These are phyloP conservation scores for California macrophylla DNA, from an alignment of 441 rosid species.

Conservation along the genomic window DNA sequence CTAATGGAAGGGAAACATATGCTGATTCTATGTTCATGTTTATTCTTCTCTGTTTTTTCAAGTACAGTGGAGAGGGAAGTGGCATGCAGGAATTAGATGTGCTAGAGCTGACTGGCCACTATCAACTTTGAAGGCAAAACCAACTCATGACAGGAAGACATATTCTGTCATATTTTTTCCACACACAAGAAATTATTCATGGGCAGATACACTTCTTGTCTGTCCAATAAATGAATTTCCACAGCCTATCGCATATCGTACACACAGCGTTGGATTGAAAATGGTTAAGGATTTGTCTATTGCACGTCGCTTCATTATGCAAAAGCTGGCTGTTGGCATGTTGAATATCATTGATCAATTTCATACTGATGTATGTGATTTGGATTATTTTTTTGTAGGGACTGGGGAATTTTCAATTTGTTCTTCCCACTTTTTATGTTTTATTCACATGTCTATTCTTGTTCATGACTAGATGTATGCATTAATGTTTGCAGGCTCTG, in stretches of 20 bases:
- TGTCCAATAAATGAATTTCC: conserved; percentile 69
- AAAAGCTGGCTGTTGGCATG: conserved; percentile 79
- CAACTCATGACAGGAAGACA: conserved; percentile 84
- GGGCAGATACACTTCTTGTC: conserved; percentile 91
- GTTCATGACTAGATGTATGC: conserved; percentile 12
- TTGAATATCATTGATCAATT: conserved; percentile 80
- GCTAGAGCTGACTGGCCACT: conserved; percentile 91
- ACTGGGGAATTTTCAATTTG: not conserved
- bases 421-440: not conserved
- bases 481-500: conserved; percentile 54
- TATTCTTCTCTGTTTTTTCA: conserved; percentile 19
- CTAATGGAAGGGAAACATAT: not conserved
- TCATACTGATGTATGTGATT: conserved; percentile 53
- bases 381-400: conserved; percentile 1
- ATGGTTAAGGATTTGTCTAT: conserved; percentile 77
- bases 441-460: conserved; percentile 12
- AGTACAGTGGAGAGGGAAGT: conserved; percentile 93
- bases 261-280: conserved; percentile 63
- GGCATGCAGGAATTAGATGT: conserved; percentile 96
- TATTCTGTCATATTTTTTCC: conserved; percentile 89
- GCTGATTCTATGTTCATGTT: conserved; percentile 19
- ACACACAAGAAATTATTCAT: conserved; percentile 88
- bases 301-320: conserved; percentile 75
- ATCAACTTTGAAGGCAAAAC: conserved; percentile 81
- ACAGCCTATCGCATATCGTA: conserved; percentile 75